Evolutionary conservation across 306 rosid genomes (phyloP).

Genomic region (Purshia tridentata): DNA sequence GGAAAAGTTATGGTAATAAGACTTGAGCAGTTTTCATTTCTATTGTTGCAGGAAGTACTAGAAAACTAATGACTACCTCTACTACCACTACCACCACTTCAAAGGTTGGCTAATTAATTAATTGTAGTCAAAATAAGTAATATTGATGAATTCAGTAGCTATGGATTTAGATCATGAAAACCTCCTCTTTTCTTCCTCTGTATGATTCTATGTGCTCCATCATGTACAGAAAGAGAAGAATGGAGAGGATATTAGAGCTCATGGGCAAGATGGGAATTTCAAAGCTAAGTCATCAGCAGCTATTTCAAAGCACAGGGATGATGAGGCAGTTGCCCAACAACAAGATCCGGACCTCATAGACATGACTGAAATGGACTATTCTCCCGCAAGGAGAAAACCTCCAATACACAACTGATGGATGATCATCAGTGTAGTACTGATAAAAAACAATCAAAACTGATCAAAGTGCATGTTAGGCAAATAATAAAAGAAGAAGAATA

Average conservation of each 20-base stretch:
- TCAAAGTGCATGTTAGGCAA: background rate
- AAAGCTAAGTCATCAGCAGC: slow-evolving; percentile 30
- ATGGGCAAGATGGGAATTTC: slow-evolving; percentile 15
- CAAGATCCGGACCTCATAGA: slow-evolving; percentile 48
- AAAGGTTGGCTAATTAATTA: slow-evolving; percentile 53
- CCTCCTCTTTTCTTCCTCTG: background rate
- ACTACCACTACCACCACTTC: slow-evolving; percentile 34
- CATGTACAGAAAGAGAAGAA: slow-evolving; percentile 48
- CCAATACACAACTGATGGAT: slow-evolving; percentile 73
- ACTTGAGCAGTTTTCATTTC: slow-evolving; percentile 35
- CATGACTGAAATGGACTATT: slow-evolving; percentile 84
- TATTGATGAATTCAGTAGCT: too few species aligned
- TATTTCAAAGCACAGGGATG: slow-evolving; percentile 25
- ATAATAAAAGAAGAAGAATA: slow-evolving; percentile 15
- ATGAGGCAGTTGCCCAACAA: slow-evolving; percentile 13
- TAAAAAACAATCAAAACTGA: background rate
- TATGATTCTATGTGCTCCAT: slow-evolving; percentile 8
- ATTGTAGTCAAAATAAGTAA: background rate
- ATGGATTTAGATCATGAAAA: background rate
- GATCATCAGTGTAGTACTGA: background rate
- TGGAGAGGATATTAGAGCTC: slow-evolving; percentile 22
- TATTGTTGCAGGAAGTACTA: slow-evolving; percentile 69
- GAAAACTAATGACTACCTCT: slow-evolving; percentile 57
- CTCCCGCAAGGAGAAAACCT: slow-evolving; percentile 80
- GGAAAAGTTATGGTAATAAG: too few species aligned